These are phyloP conservation scores for Lanmaoa pseudosensibilis DNA, from an alignment of 768 basidiomycete genomes.

Conservation along the genomic window DNA sequence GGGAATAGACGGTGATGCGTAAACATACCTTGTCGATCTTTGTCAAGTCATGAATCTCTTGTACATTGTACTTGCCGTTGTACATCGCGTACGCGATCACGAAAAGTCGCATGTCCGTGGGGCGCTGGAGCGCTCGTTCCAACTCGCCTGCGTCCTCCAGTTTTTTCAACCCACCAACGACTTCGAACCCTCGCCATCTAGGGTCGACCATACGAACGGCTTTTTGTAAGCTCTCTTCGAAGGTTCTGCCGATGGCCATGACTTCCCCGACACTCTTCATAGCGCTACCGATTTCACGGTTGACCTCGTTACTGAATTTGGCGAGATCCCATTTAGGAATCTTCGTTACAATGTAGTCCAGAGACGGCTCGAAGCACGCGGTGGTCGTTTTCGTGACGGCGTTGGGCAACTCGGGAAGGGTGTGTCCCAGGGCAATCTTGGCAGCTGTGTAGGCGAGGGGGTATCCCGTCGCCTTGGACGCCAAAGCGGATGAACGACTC, in stretches of 20 bases:
- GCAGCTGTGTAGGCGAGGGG: constrained; percentile 99
- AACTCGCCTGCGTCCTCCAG: constrained; percentile 66
- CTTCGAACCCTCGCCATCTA: constrained; percentile 94
- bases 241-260: constrained; percentile 99
- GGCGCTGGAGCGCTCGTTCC: constrained; percentile 72
- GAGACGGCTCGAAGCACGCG: constrained; percentile 97
- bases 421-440: constrained; percentile 96
- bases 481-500: constrained; percentile 90
- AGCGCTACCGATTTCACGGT: constrained; percentile 91
- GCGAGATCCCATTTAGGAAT: constrained; percentile 99
- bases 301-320: constrained; percentile 93
- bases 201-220: constrained; percentile 98
- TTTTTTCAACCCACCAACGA: constrained; percentile 86
- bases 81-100: constrained; percentile 98
- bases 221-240: constrained; percentile 98
- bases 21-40: constrained; percentile 89
- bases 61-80: constrained; percentile 87
- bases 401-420: constrained; percentile 96
- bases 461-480: constrained; percentile 98
- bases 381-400: constrained; percentile 99
- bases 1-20: not conserved
- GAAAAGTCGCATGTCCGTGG: constrained; percentile 95
- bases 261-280: constrained; percentile 99
- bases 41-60: constrained; percentile 87
- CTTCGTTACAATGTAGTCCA: constrained; percentile 99